These are phyloP conservation scores for Paramarasmius palmivorus DNA, from an alignment of 1,284 basidiomycete genomes.

Conservation along the genomic window DNA sequence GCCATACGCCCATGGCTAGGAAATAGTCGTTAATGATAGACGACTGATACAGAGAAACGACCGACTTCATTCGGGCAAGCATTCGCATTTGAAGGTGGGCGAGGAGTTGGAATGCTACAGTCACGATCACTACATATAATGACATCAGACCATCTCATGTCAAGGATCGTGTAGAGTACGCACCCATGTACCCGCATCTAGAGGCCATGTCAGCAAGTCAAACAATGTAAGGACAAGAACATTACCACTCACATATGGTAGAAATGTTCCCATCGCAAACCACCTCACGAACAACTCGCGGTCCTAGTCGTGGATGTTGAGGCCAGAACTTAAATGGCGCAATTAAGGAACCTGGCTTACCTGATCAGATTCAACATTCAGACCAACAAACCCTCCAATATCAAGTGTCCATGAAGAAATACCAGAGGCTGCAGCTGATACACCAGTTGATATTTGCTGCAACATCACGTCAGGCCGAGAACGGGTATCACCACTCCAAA, in stretches of 20 bases:
- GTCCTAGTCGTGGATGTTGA: constrained; percentile 24
- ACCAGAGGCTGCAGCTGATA: constrained; percentile 37
- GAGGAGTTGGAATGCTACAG: constrained; percentile 29
- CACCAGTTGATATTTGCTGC: constrained; percentile 39
- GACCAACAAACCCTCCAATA: constrained; percentile 40
- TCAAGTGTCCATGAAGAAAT: constrained; percentile 43
- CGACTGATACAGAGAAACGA: neutral
- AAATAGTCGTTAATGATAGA: neutral
- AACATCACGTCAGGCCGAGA: constrained; percentile 36
- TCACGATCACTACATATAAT: constrained; percentile 25
- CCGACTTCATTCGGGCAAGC: constrained; percentile 39
- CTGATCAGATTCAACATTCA: constrained; percentile 33
- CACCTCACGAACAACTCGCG: constrained; percentile 40
- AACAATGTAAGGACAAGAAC: neutral
- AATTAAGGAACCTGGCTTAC: constrained; percentile 17
- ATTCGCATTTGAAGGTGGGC: constrained; percentile 30
- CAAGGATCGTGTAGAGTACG: neutral
- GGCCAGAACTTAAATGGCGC: neutral
- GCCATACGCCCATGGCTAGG: constrained; percentile 41
- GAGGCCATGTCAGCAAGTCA: neutral
- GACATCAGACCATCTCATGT: neutral
- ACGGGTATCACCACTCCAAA: constrained; percentile 41
- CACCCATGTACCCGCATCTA: constrained; percentile 43
- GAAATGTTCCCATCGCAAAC: constrained; percentile 40
- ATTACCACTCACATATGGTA: constrained; percentile 41